Conservation (phyloP, 2,329 filamentous ascomycete species). For the Madurella fahalii region DNA sequence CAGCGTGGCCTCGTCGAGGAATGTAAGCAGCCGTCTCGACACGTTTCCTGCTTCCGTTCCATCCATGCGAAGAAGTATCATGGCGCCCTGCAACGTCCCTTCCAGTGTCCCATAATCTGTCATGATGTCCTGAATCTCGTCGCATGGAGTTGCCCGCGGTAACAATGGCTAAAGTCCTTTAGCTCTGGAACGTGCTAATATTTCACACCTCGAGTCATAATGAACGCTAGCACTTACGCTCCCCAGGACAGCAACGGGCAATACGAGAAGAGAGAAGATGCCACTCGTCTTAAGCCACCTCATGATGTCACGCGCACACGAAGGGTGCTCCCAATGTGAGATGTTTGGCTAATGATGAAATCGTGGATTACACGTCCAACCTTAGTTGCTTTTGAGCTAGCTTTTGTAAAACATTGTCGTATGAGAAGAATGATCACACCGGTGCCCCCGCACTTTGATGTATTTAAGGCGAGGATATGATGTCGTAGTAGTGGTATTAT, state of each 20-base stretch:
- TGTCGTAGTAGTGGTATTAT: background rate
- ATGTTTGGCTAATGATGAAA: background rate
- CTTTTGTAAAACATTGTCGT: background rate
- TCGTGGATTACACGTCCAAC: background rate
- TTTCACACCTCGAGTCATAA: background rate
- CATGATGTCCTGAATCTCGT: slow-evolving; percentile 6
- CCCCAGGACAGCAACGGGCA: background rate
- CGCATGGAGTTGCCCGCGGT: background rate
- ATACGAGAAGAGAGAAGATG: background rate
- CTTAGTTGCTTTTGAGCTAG: background rate
- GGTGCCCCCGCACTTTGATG: background rate
- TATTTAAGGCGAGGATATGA: background rate
- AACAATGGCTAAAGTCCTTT: background rate
- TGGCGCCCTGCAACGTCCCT: slow-evolving; percentile 4
- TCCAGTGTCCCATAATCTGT: slow-evolving; percentile 5
- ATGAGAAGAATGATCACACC: background rate
- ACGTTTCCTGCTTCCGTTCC: background rate
- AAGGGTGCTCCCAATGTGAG: background rate
- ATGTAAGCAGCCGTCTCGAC: background rate
- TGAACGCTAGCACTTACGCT: background rate
- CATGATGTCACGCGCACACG: background rate
- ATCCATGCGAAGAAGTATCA: slow-evolving; percentile 4
- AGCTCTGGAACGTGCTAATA: background rate
- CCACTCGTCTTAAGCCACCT: background rate
- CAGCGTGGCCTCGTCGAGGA: background rate